These are phyloP conservation scores for Termitomyces sp. DNA, from an alignment of 768 basidiomycete species.

Conservation along the genomic window DNA sequence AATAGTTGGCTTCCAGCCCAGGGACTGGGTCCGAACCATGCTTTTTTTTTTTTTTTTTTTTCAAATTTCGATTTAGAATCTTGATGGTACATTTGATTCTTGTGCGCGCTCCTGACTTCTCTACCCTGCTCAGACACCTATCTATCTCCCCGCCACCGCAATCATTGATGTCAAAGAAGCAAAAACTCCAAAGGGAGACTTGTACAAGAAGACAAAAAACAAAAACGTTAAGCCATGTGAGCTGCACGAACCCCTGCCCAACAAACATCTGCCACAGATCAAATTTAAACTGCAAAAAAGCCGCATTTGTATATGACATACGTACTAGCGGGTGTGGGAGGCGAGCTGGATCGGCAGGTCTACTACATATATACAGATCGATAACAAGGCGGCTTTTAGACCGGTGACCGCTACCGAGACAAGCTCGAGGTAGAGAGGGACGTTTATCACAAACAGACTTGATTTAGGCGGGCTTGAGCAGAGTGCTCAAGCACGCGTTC, in stretches of 20 bases:
- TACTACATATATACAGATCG: neutral
- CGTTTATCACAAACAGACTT: neutral
- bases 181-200: neutral
- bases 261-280: neutral
- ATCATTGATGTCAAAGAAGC: neutral
- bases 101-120: neutral
- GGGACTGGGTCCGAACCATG: neutral
- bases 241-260: too few species aligned
- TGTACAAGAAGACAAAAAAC: neutral
- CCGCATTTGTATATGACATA: neutral
- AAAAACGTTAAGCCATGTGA: neutral
- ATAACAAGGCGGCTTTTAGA: neutral
- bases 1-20: neutral
- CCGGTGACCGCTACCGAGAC: neutral
- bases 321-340: too few species aligned
- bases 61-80: neutral
- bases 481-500: neutral
- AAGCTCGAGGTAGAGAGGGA: neutral
- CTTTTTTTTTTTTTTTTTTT: too few species aligned
- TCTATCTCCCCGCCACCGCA: neutral
- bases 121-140: neutral
- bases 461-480: neutral
- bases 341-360: neutral
- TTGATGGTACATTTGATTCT: neutral
- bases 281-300: neutral